A percentile compares a stretch with the other conserved stretches of the same genome.
Evolutionary conservation across 2,329 filamentous ascomycete species (phyloP).

Genomic region (Ramularia endophylla): DNA sequence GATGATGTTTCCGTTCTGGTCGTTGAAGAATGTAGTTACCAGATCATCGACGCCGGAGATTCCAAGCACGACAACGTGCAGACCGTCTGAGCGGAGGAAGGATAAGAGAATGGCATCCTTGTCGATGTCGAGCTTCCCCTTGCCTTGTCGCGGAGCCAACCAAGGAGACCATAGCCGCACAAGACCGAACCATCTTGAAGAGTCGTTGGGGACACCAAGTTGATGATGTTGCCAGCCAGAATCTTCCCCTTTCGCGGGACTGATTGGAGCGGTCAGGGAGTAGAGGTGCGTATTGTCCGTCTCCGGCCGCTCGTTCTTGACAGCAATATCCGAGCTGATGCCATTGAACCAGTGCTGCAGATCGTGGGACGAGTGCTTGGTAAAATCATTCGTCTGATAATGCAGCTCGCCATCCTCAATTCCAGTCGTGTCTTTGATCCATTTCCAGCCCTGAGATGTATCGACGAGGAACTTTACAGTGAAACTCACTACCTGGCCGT

Average conservation of each 20-base stretch:
- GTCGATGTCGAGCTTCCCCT: slow-evolving; percentile 58
- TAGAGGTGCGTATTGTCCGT: slow-evolving; percentile 65
- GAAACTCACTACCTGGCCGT: slow-evolving; percentile 52
- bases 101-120: slow-evolving; percentile 74
- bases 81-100: slow-evolving; percentile 66
- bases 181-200: slow-evolving; percentile 72
- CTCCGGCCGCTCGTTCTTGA: slow-evolving; percentile 56
- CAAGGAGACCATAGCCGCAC: slow-evolving; percentile 76
- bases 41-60: slow-evolving; percentile 69
- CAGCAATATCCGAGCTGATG: slow-evolving; percentile 51
- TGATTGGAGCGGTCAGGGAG: slow-evolving; percentile 55
- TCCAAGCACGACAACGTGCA: slow-evolving; percentile 70
- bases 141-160: slow-evolving; percentile 83
- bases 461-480: slow-evolving; percentile 63
- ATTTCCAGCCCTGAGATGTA: slow-evolving; percentile 56
- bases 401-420: slow-evolving; percentile 59
- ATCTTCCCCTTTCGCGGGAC: slow-evolving; percentile 49
- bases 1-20: slow-evolving; percentile 58
- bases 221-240: slow-evolving; percentile 53
- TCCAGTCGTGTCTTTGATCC: slow-evolving; percentile 61
- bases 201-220: slow-evolving; percentile 59
- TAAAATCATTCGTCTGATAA: slow-evolving; percentile 37
- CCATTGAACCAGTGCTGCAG: slow-evolving; percentile 53
- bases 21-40: slow-evolving; percentile 62
- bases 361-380: slow-evolving; percentile 32